Evolutionary conservation across 805 yeast species (phyloP), one percentile per base, ranked within the genome.

Genomic region (Spathaspora boniae): DNA sequence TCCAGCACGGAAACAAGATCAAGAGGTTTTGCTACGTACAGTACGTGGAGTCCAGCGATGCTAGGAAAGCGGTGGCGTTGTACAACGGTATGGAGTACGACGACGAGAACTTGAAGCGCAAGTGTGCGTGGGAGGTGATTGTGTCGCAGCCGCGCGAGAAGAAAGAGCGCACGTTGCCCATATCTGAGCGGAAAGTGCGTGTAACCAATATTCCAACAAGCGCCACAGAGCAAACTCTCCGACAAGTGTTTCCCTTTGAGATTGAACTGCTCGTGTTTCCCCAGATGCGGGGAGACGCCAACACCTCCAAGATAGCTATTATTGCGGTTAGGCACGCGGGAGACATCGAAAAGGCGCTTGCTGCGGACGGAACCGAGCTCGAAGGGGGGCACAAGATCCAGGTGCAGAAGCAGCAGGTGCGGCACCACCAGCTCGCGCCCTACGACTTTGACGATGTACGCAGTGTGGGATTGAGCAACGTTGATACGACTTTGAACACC

Each of bases 11-110:
- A 4, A 74, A 75, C 45, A 52, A 74, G 4, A 69, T 70, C 20
- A 66, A 93, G 38, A 54, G 94, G 20, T 86, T 86, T 50, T 84
- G 91, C 43, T 86, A 86, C 49, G 66, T 83, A 11, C 93, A 84
- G 46, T 79, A 60, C 44, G 36, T 56, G 0, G 50, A 62, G 4
- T 36, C 70, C 0, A 61, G 63, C n/a, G 59, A 57, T 12, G 82
- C 85, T 0, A 31, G 50, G 0, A 33, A 44, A 0, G 82, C 84
- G 0, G 60, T 73, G 1, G 40, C 40, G 0, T 38, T 41, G 1
- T 54, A 77, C 8, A 51, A 81, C 48, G 75, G 68, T 0, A 55
- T 46, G 26, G 48, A 43, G 0, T 23, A 70, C 1, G 54, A 54
- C 1, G 72, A 64, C 4, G 50, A 46, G 4, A 33, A 41, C 0